Base-by-base conservation (phyloP, 2,329 filamentous ascomycete genomes). In the Ramichloridium luteum region DNA sequence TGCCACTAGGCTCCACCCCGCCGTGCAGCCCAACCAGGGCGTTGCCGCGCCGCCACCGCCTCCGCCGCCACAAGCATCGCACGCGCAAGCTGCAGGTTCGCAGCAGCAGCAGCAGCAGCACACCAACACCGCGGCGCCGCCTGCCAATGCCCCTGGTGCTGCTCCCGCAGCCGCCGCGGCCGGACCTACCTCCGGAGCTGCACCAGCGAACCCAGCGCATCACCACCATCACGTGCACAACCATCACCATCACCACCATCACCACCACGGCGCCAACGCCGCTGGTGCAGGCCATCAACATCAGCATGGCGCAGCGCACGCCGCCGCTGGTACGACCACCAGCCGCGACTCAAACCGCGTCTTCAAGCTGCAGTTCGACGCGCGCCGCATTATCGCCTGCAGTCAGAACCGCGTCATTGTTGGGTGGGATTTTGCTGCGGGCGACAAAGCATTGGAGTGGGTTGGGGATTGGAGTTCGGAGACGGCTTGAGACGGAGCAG, bases 311-410 rank as follows among this genome's bases (percentile, higher is more conserved):
- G 20, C 32, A n/a, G 35, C 46, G 49, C 32, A 46, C 42, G 13
- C 45, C 47, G 13, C 44, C 43, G 10, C 46, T 39, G 10, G 46
- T 42, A 4, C 40, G 47, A n/a, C n/a, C n/a, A n/a, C n/a, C n/a
- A 17, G 46, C 42, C 32, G 48, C 37, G 58, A 61, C 10, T 49
- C 65, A 20, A 68, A 72, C 8, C 58, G 90, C 14, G 81, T 98
- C 3, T 98, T 96, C 65, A 98, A 98, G 58, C 66, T 96, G 20
- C 90, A 98, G 55, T 98, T 94, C 46, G 90, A 98, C 53, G 82
- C 85, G 1, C 72, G 85, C 13, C 77, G 86, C 47, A 92, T 98
- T 45, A 80, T 98, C 33, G 94, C 86, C 61, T 94, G 88, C 54
- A 90, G 81, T 42, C 86, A 96, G 55, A 84, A 90, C 35, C 77